phyloP scores from a whole-genome alignment of 129 eudicot genomes.

The Flaveria bidentis region DNA sequence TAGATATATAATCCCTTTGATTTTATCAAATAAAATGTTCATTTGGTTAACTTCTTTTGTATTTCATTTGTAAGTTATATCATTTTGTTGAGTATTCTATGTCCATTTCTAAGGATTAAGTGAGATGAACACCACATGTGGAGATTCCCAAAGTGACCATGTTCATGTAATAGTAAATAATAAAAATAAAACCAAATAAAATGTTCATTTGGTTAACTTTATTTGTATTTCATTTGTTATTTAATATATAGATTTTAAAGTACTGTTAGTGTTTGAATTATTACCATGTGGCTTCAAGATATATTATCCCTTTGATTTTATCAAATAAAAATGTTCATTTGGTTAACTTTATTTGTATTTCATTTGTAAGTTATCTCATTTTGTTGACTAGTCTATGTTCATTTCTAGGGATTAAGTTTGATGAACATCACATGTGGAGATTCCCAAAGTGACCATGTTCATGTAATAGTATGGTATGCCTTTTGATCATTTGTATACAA shows the following conservation, averaged over 20 bases:
- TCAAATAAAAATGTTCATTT: neutral
- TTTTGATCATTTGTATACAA: constrained; percentile 23
- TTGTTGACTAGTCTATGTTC: constrained; percentile 25
- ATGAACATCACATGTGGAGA: constrained; percentile 43
- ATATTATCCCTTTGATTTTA: neutral
- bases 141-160: constrained; percentile 39
- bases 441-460: constrained; percentile 39
- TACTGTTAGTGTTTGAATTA: neutral
- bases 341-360: neutral
- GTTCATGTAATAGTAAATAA: constrained; percentile 27
- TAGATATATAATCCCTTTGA: neutral
- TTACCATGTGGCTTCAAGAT: neutral
- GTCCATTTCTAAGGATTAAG: constrained; percentile 2
- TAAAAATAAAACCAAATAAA: too few relatives aligned
- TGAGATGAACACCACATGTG: constrained; percentile 40
- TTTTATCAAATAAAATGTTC: neutral
- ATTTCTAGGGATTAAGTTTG: neutral
- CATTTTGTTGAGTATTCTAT: constrained; percentile 22
- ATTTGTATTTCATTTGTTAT: too few relatives aligned
- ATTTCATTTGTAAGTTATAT: constrained; percentile 9
- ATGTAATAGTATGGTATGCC: constrained; percentile 35
- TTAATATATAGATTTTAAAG: neutral
- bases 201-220: too few relatives aligned
- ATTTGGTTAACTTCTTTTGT: neutral
- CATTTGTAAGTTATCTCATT: constrained; percentile 9